phyloP scores from a whole-genome alignment of 164 flowering plant species.

The Magnolia sinica region DNA sequence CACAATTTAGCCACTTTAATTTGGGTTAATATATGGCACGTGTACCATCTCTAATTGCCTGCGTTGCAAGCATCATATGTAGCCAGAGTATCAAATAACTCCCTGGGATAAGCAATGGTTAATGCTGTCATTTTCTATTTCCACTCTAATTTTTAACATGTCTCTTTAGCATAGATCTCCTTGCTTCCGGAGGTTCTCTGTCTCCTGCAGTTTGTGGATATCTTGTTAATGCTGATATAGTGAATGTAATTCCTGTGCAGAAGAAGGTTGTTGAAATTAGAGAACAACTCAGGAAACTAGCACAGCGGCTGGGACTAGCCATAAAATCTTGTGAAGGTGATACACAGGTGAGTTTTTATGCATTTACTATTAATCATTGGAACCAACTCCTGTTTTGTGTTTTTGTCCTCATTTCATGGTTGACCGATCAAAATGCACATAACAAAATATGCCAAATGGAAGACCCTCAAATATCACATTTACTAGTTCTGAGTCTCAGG shows the following conservation, averaged over 20 bases:
- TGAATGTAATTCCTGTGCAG: constrained; percentile 16
- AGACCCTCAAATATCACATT: background rate
- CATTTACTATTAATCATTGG: background rate
- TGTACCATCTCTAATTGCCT: too few relatives aligned
- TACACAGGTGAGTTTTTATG: constrained; percentile 44
- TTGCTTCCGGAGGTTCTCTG: background rate
- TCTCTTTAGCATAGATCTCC: background rate
- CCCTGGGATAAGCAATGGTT: background rate
- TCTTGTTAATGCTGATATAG: background rate
- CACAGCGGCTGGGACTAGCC: constrained; percentile 64
- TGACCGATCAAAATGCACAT: too few relatives aligned
- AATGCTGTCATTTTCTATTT: background rate
- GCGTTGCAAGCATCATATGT: too few relatives aligned
- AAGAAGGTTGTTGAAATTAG: constrained; percentile 68
- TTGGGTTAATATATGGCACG: too few relatives aligned
- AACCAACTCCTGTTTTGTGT: too few relatives aligned
- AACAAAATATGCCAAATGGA: too few relatives aligned
- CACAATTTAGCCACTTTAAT: too few relatives aligned
- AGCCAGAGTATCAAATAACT: too few relatives aligned
- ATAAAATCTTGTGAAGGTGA: constrained; percentile 83
- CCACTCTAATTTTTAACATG: background rate
- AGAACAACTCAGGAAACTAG: constrained; percentile 70
- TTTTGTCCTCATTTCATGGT: too few relatives aligned
- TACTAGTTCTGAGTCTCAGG: background rate
- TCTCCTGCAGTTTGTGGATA: background rate